These are phyloP conservation scores for Multifurca ochricompacta DNA, from an alignment of 768 basidiomycete genomes.

Conservation along the genomic window DNA sequence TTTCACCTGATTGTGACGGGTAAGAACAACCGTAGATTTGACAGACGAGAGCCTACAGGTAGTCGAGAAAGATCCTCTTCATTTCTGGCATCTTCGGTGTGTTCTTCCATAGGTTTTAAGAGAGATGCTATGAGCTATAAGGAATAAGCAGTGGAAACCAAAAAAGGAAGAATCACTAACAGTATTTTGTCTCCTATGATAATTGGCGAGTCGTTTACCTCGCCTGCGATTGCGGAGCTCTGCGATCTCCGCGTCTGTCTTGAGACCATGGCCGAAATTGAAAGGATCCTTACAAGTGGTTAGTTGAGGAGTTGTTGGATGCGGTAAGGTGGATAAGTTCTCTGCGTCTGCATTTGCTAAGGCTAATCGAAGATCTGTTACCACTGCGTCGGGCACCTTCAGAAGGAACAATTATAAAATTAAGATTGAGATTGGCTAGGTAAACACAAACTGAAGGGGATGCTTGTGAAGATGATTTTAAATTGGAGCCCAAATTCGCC, in stretches of 20 bases:
- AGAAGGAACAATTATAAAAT: neutral
- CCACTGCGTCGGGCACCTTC: conserved; percentile 16
- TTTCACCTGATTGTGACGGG: conserved; percentile 51
- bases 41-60: conserved; percentile 40
- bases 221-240: conserved; percentile 49
- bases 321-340: too few relatives aligned
- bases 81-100: conserved; percentile 72
- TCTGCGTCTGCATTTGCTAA: conserved; percentile 34
- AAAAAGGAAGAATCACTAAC: conserved; percentile 32
- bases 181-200: conserved; percentile 66
- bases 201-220: conserved; percentile 57
- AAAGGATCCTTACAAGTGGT: conserved; percentile 50
- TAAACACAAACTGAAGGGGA: neutral
- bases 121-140: conserved; percentile 74
- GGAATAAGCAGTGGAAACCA: conserved; percentile 1
- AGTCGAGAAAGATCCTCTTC: conserved; percentile 61
- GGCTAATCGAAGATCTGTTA: conserved; percentile 16
- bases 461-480: neutral
- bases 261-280: conserved; percentile 51
- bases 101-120: conserved; percentile 85
- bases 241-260: conserved; percentile 55
- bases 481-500: neutral
- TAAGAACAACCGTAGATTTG: neutral
- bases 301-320: conserved; percentile 29
- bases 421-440: neutral